Percentiles rank a stretch among this genome's conserved stretches.
Evolutionary conservation across 306 rosid species (phyloP).

Genomic region (Pterocarpus macrocarpus): DNA sequence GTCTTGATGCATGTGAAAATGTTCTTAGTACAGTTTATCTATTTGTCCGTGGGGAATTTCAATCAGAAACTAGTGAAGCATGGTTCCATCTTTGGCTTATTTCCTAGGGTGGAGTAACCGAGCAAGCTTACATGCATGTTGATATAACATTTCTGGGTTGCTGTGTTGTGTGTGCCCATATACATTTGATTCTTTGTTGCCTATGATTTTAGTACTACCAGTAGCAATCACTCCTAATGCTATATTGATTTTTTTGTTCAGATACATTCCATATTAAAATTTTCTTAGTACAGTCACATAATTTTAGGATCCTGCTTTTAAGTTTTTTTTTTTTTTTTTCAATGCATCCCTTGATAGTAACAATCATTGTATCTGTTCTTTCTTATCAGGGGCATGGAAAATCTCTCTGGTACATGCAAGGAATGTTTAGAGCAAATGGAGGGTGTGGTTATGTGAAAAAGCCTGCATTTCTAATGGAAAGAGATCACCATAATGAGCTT

Average conservation of each 20-base stretch:
- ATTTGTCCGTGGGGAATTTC: slow-evolving; percentile 19
- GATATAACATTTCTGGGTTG: slow-evolving; percentile 15
- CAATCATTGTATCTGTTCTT: slow-evolving; percentile 19
- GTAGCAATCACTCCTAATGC: too few relatives aligned
- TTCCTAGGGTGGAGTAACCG: neutral
- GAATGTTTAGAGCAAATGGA: slow-evolving; percentile 94
- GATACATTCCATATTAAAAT: too few relatives aligned
- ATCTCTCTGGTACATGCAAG: slow-evolving; percentile 83
- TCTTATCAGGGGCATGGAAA: slow-evolving; percentile 76
- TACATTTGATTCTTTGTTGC: slow-evolving; percentile 3
- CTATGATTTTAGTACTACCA: neutral
- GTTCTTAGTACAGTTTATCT: neutral
- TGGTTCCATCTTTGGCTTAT: neutral
- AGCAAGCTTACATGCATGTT: slow-evolving; percentile 26
- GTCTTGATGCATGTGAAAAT: neutral
- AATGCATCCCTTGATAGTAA: neutral
- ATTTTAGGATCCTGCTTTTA: too few relatives aligned
- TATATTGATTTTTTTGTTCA: too few relatives aligned
- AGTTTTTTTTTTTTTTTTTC: neutral
- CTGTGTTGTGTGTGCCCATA: neutral
- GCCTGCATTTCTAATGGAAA: slow-evolving; percentile 68
- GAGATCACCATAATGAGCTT: slow-evolving; percentile 53
- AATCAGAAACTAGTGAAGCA: neutral
- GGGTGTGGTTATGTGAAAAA: slow-evolving; percentile 88
- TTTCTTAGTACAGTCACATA: too few relatives aligned